phyloP scores from a whole-genome alignment of 805 yeast species.

The Zygoascus biomembranicola region DNA sequence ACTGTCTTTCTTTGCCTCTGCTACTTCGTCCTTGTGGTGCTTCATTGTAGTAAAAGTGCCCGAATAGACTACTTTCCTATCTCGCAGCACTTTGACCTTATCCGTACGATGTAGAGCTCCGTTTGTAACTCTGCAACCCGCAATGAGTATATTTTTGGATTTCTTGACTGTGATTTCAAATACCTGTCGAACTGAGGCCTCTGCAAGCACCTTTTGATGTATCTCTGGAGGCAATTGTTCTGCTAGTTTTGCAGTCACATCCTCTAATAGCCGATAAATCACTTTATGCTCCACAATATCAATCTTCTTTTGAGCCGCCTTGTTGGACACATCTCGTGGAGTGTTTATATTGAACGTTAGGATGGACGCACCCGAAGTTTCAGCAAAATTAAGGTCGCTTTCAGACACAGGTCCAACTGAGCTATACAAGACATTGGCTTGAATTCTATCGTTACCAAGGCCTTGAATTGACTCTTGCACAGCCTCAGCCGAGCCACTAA shows the following conservation, averaged over 20 bases:
- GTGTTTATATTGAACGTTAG: slow-evolving; percentile 69
- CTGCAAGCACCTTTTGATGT: slow-evolving; percentile 59
- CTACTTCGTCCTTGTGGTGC: slow-evolving; percentile 71
- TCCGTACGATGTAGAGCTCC: slow-evolving; percentile 62
- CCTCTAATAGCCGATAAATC: slow-evolving; percentile 82
- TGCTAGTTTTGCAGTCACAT: slow-evolving; percentile 60
- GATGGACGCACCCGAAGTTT: slow-evolving; percentile 61
- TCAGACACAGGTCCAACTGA: slow-evolving; percentile 76
- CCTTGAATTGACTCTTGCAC: slow-evolving; percentile 70
- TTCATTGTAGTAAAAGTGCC: slow-evolving; percentile 70
- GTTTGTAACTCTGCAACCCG: slow-evolving; percentile 74
- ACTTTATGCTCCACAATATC: slow-evolving; percentile 59
- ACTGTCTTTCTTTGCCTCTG: slow-evolving; percentile 70
- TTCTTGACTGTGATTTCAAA: slow-evolving; percentile 59
- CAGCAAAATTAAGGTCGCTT: slow-evolving; percentile 58
- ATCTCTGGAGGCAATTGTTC: slow-evolving; percentile 53
- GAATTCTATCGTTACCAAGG: slow-evolving; percentile 83
- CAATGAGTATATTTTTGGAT: slow-evolving; percentile 49
- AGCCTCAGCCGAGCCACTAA: slow-evolving; percentile 92
- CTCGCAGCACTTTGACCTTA: slow-evolving; percentile 49
- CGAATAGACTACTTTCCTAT: slow-evolving; percentile 37
- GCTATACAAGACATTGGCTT: slow-evolving; percentile 55
- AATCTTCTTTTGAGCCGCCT: slow-evolving; percentile 53
- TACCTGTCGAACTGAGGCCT: slow-evolving; percentile 59
- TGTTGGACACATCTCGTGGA: slow-evolving; percentile 51